Evolutionary conservation across 345 rosid genomes (phyloP), one percentile per base, ranked within the genome.

Genomic region (Capsella bursapastoris): DNA sequence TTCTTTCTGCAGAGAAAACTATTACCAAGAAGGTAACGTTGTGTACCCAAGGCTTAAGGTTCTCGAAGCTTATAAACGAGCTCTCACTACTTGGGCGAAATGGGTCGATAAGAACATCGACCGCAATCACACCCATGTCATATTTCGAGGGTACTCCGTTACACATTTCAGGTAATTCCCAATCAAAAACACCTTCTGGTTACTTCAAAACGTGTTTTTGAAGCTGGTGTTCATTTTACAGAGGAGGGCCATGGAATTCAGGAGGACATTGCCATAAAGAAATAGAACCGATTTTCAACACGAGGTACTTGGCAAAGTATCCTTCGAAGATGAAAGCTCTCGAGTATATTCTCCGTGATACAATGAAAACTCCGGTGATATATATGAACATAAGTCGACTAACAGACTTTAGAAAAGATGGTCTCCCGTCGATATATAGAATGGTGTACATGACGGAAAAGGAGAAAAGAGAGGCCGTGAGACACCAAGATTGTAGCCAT

Each of bases 191-290:
- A 40, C 0, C 29, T 27, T 5, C 3, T 3, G 3, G 15, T 1
- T 58, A 7, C 41, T 52, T 18, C 40, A 22, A 27, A 60, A 1
- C 41, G 1, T 56, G 57, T 59, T 55, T 60, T 70, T 70, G 16
- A 31, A 68, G 12, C 37, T 6, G 4, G 5, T 28, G 34, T 41
- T 47, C 25, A 0, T 0, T 31, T 71, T 64, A 60, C 82, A 91
- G 96, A 78, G 89, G 97, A 53, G 97, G 95, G 43, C 97, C 80
- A 14, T 94, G 97, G 95, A 91, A 87, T 77, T 89, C 95, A 4
- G 93, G 95, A 78, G 97, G 98, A 57, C 83, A 85, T 79, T 91
- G 98, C 69, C 89, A 88, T 78, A 83, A 74, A 49, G 98, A 91
- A 84, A 85, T 86, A 9, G 92, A 88, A 70, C 97, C 97, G 28